Base-by-base conservation (phyloP, 768 basidiomycete species). In the Agrocybe chaxingu region DNA sequence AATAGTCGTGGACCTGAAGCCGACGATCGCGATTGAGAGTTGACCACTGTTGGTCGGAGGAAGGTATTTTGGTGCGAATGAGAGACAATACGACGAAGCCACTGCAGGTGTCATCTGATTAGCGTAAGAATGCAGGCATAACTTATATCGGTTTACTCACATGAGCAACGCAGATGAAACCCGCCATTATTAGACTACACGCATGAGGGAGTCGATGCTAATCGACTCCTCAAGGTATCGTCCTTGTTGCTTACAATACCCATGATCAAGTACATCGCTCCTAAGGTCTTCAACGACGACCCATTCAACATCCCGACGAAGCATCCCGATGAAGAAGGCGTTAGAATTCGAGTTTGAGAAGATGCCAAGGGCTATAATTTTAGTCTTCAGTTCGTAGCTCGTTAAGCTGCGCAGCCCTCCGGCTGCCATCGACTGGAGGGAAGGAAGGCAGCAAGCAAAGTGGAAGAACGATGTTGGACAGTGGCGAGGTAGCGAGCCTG, bases 121-220 rank as follows among this genome's bases (percentile, higher is more conserved):
- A 16, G 3, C 16, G n/a, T 3, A 30, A 4, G 3, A 39, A 31
- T 8, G 7, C 34, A 45, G 8, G 2, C 19, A 35, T 16, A 16
- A 16, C 16, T 16, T 16, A 16, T 16, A 16, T 16, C 16, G 16
- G 16, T 16, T 16, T 16, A 57, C 81, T 64, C 55, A 82, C 81
- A 62, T 81, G 77, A 12, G 82, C 80, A 35, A 78, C 70, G 62
- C 82, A 84, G 48, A 84, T 79, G 61, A 75, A 84, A 8, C 79
- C 77, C 77, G 44, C 76, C 78, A 48, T 78, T 80, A 57, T 78
- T 78, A 1, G 72, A 69, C 77, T 78, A 42, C 7, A 24, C 33
- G 24, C n/a, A 18, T 8, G 38, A 36, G 30, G 16, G 18, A 34
- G 16, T 16, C 16, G 16, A 16, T 42, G 43, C 33, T 29, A 16